phyloP scores from a whole-genome alignment of 768 basidiomycete genomes.

The Termitomyces sp. region DNA sequence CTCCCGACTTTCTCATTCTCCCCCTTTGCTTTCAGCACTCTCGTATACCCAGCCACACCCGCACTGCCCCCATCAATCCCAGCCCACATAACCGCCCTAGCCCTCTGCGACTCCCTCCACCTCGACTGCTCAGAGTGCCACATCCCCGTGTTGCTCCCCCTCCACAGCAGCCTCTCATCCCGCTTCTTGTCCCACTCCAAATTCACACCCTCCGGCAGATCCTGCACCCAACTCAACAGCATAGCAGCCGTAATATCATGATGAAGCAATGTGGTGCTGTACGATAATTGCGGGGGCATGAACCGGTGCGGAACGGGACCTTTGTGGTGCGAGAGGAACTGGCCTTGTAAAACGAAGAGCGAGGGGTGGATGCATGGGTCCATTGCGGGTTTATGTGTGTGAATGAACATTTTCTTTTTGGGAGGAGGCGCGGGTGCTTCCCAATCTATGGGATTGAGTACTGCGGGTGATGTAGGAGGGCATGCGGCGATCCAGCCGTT shows the following conservation, averaged over 20 bases:
- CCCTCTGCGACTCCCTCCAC: constrained; percentile 44
- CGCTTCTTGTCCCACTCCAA: constrained; percentile 54
- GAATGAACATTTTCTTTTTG: constrained; percentile 35
- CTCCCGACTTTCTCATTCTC: constrained; percentile 25
- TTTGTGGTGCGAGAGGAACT: constrained; percentile 40
- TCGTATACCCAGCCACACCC: constrained; percentile 21
- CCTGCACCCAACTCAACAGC: constrained; percentile 38
- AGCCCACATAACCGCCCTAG: constrained; percentile 31
- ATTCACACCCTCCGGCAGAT: constrained; percentile 32
- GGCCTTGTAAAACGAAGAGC: constrained; percentile 36
- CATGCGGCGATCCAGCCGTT: constrained; percentile 37
- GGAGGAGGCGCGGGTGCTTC: constrained; percentile 14
- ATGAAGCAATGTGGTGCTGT: constrained; percentile 41
- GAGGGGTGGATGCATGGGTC: constrained; percentile 40
- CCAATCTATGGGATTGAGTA: constrained; percentile 20
- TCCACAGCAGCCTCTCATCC: constrained; percentile 58
- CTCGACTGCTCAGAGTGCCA: constrained; percentile 29
- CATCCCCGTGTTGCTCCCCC: constrained; percentile 70
- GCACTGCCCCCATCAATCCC: constrained; percentile 32
- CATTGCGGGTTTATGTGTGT: constrained; percentile 37
- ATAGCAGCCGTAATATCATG: constrained; percentile 45
- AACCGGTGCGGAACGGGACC: constrained; percentile 38
- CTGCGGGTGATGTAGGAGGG: constrained; percentile 26
- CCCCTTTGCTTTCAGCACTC: constrained; percentile 25
- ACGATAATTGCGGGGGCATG: constrained; percentile 48